These are phyloP conservation scores for Xylariaceae sp. DNA, from an alignment of 2,329 filamentous ascomycete genomes.

Conservation along the genomic window DNA sequence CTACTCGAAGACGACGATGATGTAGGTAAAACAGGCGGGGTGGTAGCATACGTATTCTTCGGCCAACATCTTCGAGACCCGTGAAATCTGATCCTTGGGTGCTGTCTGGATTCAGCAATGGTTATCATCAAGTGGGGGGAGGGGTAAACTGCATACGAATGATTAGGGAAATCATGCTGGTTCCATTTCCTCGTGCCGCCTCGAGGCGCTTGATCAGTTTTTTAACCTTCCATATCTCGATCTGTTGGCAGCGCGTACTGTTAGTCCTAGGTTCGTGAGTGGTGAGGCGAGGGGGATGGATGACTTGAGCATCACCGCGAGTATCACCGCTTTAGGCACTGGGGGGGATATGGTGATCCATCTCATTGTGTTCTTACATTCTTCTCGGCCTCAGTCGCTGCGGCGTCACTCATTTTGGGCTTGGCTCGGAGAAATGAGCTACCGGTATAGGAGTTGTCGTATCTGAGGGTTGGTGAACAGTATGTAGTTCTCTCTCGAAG, in stretches of 20 bases:
- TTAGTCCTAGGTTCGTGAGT: conserved; percentile 33
- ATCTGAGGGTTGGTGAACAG: conserved; percentile 24
- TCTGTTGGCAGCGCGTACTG: conserved; percentile 50
- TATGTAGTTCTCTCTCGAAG: conserved; percentile 27
- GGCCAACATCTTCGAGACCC: conserved; percentile 98
- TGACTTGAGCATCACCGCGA: conserved; percentile 16
- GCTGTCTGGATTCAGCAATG: conserved; percentile 58
- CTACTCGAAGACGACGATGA: not conserved
- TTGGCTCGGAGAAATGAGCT: conserved; percentile 35
- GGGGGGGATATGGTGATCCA: conserved; percentile 3
- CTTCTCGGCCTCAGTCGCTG: conserved; percentile 95
- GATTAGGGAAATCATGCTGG: conserved; percentile 99
- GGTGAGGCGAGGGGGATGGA: conserved; percentile 19
- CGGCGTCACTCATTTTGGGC: conserved; percentile 82
- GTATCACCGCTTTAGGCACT: conserved; percentile 20
- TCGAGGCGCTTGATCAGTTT: conserved; percentile 99
- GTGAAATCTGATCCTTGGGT: conserved; percentile 97
- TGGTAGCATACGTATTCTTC: conserved; percentile 89
- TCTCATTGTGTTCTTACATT: conserved; percentile 64
- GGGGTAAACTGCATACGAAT: conserved; percentile 72
- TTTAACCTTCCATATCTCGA: conserved; percentile 96
- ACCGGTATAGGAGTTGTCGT: conserved; percentile 30
- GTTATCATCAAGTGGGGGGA: conserved; percentile 36
- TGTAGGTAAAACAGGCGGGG: not conserved
- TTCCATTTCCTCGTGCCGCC: conserved; percentile 96